Evolutionary conservation across 306 rosid genomes (phyloP).

Genomic region (Hylodesmum podocarpum): DNA sequence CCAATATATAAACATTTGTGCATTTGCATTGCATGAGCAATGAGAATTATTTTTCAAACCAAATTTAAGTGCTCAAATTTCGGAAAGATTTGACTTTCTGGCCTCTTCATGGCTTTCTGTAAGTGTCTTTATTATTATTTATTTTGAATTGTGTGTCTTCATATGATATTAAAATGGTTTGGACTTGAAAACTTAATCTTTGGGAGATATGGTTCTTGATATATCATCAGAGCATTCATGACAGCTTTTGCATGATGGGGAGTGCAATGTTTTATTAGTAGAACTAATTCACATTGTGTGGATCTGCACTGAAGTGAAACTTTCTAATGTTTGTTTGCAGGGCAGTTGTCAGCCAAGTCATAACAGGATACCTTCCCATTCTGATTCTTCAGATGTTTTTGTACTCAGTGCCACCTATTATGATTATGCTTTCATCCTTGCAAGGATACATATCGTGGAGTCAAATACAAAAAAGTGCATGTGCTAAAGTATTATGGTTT

Average conservation of each 20-base stretch:
- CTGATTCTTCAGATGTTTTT: conserved; percentile 64
- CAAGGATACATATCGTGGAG: conserved; percentile 76
- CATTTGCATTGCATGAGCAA: neutral
- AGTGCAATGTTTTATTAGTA: neutral
- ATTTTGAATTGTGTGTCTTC: neutral
- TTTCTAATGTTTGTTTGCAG: conserved; percentile 47
- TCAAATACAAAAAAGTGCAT: conserved; percentile 70
- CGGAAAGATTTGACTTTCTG: neutral
- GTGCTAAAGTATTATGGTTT: conserved; percentile 69
- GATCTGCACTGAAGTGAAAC: conserved; percentile 7
- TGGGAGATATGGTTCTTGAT: too few relatives aligned
- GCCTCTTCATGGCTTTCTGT: neutral
- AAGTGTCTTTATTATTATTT: neutral
- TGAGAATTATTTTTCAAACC: neutral
- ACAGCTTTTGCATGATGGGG: too few relatives aligned
- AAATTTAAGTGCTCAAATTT: neutral
- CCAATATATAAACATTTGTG: neutral
- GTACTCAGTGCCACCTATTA: conserved; percentile 64
- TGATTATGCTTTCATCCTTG: conserved; percentile 71
- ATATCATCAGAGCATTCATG: too few relatives aligned
- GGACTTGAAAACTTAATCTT: too few relatives aligned
- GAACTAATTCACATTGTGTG: neutral
- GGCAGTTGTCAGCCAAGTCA: conserved; percentile 62
- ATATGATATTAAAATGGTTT: neutral
- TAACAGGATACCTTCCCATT: conserved; percentile 90